Conservation (phyloP, 2,329 filamentous ascomycete species). For the Onygena corvina region DNA sequence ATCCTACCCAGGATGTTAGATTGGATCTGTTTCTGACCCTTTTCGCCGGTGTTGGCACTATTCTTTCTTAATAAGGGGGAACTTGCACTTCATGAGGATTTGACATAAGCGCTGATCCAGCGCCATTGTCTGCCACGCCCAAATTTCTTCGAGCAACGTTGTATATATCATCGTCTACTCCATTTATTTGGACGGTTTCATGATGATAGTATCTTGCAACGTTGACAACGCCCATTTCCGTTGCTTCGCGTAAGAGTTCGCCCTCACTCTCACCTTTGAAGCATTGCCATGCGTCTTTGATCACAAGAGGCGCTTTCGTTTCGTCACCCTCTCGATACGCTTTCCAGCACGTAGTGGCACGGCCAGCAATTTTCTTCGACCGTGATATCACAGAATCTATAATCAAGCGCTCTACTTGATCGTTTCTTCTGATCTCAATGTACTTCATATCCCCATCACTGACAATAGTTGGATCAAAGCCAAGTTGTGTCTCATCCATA, state of each 20-base stretch:
- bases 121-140: too few relatives aligned
- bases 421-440: constrained; percentile 10
- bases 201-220: constrained; percentile 21
- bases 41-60: too few relatives aligned
- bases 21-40: too few relatives aligned
- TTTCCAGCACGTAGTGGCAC: constrained; percentile 16
- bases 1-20: too few relatives aligned
- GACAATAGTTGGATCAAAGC: constrained; percentile 37
- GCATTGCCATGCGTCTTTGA: constrained; percentile 23
- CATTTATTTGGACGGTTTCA: constrained; percentile 16
- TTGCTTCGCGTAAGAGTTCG: constrained; percentile 18
- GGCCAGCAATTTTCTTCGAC: constrained; percentile 14
- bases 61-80: too few relatives aligned
- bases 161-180: constrained; percentile 17
- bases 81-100: too few relatives aligned
- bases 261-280: constrained; percentile 21
- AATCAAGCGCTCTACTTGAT: constrained; percentile 21
- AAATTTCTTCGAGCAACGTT: too few relatives aligned
- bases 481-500: constrained; percentile 33
- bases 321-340: constrained; percentile 18
- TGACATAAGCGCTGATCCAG: too few relatives aligned
- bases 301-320: constrained; percentile 3
- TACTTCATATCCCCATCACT: constrained; percentile 14
- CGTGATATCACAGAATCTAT: background rate
- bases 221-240: constrained; percentile 18